phyloP scores from a whole-genome alignment of 164 flowering plant species.

The Annona cherimola region DNA sequence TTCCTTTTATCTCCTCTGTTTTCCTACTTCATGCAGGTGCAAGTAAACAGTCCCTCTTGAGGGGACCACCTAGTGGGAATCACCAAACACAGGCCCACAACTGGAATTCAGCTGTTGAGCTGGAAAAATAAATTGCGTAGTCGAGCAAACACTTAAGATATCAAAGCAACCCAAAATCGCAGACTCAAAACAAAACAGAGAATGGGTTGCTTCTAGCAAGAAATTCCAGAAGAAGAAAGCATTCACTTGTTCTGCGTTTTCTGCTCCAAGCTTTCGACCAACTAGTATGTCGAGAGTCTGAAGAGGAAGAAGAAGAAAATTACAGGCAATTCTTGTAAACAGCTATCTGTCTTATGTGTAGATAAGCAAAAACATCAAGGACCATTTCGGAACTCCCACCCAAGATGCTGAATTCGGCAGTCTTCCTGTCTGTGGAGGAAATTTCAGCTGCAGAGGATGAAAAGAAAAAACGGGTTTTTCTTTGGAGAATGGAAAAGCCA shows the following conservation, averaged over 20 bases:
- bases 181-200: not conserved
- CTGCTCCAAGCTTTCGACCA: not conserved
- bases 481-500: not conserved
- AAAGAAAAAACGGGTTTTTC: not conserved
- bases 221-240: not conserved
- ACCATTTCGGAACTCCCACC: not conserved
- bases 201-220: not conserved
- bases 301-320: not conserved
- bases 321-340: not conserved
- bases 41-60: not conserved
- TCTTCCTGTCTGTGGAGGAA: not conserved
- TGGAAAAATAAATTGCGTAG: not conserved
- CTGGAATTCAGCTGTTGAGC: not conserved
- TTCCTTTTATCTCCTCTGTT: slow-evolving; percentile 1
- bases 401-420: slow-evolving; percentile 4
- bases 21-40: not conserved
- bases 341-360: not conserved
- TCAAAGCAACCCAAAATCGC: not conserved
- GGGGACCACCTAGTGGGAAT: not conserved
- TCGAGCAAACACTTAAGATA: not conserved
- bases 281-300: not conserved
- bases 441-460: not conserved
- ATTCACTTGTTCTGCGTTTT: not conserved
- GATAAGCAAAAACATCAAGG: not conserved
- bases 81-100: not conserved